phyloP scores from a whole-genome alignment of 257 asterid genomes.

The Capsicum baccatum region DNA sequence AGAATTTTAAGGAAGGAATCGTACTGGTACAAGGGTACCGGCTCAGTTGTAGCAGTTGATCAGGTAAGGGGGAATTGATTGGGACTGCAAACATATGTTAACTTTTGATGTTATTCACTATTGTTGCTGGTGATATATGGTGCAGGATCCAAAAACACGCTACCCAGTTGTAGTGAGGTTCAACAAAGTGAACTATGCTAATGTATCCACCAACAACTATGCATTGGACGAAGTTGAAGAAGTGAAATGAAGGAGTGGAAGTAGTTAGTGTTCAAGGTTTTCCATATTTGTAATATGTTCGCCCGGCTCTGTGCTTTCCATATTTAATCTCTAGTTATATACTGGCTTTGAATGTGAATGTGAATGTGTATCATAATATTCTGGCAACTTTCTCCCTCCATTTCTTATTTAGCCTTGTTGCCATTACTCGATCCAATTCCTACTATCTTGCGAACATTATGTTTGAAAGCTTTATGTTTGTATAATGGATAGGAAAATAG shows the following conservation, averaged over 20 bases:
- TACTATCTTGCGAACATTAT: background rate
- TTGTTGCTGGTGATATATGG: background rate
- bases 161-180: conserved; percentile 84
- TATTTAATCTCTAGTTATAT: conserved; percentile 31
- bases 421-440: conserved; percentile 5
- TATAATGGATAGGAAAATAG: background rate
- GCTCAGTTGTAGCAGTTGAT: conserved; percentile 86
- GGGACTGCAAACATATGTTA: background rate
- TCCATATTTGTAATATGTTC: conserved; percentile 35
- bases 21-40: conserved; percentile 84
- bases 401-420: background rate
- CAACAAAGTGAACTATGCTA: conserved; percentile 74
- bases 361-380: conserved; percentile 34
- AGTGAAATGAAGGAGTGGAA: conserved; percentile 40
- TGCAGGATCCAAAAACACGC: conserved; percentile 73
- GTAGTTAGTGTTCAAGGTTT: conserved; percentile 4
- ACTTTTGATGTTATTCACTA: background rate
- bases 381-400: background rate
- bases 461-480: background rate
- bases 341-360: conserved; percentile 23
- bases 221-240: conserved; percentile 78
- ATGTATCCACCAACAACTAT: conserved; percentile 84
- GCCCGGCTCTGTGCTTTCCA: background rate
- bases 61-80: conserved; percentile 52
- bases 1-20: conserved; percentile 81